phyloP scores from a whole-genome alignment of 208 protist genomes.

The Strigomonas galati region DNA sequence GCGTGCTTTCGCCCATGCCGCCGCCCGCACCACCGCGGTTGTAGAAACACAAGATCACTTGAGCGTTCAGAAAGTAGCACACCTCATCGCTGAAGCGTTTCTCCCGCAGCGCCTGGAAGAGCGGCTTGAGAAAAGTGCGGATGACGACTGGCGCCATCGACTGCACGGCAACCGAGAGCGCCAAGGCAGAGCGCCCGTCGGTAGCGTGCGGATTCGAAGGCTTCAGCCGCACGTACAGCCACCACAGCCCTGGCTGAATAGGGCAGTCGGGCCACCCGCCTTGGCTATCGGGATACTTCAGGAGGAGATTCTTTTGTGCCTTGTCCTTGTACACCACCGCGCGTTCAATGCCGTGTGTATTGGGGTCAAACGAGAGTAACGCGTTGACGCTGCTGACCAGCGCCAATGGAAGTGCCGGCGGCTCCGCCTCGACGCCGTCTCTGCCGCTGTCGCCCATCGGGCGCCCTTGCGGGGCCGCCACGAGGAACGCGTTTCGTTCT shows the following conservation, averaged over 20 bases:
- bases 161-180: constrained; percentile 24
- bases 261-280: constrained; percentile 60
- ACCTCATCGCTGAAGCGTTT: neutral
- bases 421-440: constrained; percentile 1
- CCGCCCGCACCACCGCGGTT: constrained; percentile 20
- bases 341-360: constrained; percentile 69
- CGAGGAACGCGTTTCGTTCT: constrained; percentile 41
- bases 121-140: constrained; percentile 20
- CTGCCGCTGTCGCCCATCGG: neutral
- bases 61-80: constrained; percentile 43
- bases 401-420: constrained; percentile 57
- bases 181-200: constrained; percentile 15
- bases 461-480: constrained; percentile 31
- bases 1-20: constrained; percentile 13
- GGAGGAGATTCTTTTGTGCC: constrained; percentile 59
- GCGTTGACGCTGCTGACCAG: constrained; percentile 50
- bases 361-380: constrained; percentile 58
- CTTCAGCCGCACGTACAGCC: constrained; percentile 24
- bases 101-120: constrained; percentile 20
- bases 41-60: constrained; percentile 32
- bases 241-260: constrained; percentile 19
- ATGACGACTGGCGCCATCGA: constrained; percentile 27
- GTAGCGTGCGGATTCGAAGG: constrained; percentile 2
- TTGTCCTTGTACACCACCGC: constrained; percentile 72
- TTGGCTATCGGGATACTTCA: constrained; percentile 82